Evolutionary conservation across 2,329 filamentous ascomycete genomes (phyloP).

Genomic region (Madurella fahalii): DNA sequence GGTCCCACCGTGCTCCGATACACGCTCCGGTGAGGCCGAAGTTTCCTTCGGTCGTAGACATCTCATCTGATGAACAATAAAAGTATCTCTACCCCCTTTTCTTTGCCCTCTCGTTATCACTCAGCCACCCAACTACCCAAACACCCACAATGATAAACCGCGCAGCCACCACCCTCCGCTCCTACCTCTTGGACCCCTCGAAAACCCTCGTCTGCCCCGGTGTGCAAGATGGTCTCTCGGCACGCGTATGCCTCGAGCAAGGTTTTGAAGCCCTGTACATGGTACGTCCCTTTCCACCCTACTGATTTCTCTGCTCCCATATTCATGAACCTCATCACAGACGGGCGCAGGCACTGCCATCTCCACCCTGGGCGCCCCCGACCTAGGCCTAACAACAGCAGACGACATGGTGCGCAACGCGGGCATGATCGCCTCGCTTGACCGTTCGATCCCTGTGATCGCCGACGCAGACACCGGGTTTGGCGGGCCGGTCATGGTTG

Average conservation of each 20-base stretch:
- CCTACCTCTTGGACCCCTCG: slow-evolving; percentile 36
- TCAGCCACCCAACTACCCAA: neutral
- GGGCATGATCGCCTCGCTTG: slow-evolving; percentile 60
- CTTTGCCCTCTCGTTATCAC: neutral
- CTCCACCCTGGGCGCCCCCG: slow-evolving; percentile 58
- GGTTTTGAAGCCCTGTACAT: slow-evolving; percentile 65
- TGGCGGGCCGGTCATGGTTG: slow-evolving; percentile 50
- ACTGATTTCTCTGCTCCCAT: neutral
- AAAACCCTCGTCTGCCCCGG: slow-evolving; percentile 56
- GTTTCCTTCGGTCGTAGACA: neutral
- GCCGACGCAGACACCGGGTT: slow-evolving; percentile 59
- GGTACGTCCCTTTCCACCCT: slow-evolving; percentile 38
- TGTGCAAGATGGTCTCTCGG: slow-evolving; percentile 65
- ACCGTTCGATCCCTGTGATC: slow-evolving; percentile 54
- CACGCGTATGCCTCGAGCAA: slow-evolving; percentile 57
- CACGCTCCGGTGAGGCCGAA: neutral
- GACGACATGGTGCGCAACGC: slow-evolving; percentile 61
- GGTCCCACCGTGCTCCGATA: neutral
- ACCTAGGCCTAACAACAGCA: slow-evolving; percentile 58
- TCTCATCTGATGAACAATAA: neutral
- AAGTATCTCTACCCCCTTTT: neutral
- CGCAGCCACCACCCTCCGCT: slow-evolving; percentile 36
- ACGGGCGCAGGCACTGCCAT: slow-evolving; percentile 60
- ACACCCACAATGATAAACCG: slow-evolving; percentile 26
- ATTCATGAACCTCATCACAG: slow-evolving; percentile 32